phyloP scores from a whole-genome alignment of 140 eudicot genomes.

The Flaveria floridana region DNA sequence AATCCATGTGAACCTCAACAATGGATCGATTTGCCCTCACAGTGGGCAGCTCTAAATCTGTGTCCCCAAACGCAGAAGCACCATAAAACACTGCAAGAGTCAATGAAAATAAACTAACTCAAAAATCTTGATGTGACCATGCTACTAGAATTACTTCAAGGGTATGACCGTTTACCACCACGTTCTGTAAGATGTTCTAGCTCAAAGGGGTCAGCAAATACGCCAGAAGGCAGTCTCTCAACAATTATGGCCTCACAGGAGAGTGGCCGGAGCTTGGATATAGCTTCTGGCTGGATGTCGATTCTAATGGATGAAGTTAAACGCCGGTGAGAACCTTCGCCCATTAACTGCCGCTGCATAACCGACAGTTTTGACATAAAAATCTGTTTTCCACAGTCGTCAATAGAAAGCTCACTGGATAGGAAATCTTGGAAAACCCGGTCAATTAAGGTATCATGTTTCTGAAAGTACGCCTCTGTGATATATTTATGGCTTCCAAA shows the following conservation, averaged over 20 bases:
- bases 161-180: conserved; percentile 49
- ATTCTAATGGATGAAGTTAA: conserved; percentile 52
- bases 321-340: conserved; percentile 95
- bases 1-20: conserved; percentile 73
- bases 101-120: background rate
- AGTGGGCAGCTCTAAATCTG: conserved; percentile 80
- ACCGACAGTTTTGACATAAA: conserved; percentile 37
- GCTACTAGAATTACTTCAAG: conserved; percentile 19
- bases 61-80: conserved; percentile 84
- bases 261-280: conserved; percentile 37
- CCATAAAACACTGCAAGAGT: conserved; percentile 58
- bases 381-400: conserved; percentile 30
- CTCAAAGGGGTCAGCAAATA: conserved; percentile 93
- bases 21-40: conserved; percentile 65
- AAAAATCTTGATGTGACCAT: conserved; percentile 4
- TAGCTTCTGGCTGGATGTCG: conserved; percentile 36
- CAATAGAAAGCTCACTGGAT: conserved; percentile 35
- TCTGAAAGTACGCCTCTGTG: conserved; percentile 57
- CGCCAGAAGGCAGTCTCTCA: conserved; percentile 83
- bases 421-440: conserved; percentile 46
- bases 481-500: conserved; percentile 42
- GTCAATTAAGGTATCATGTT: conserved; percentile 48
- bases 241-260: conserved; percentile 56
- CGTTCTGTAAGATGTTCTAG: conserved; percentile 70
- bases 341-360: conserved; percentile 44